These are phyloP conservation scores for Polygonum maritimum DNA, from an alignment of 148 eudicot species.

Conservation along the genomic window DNA sequence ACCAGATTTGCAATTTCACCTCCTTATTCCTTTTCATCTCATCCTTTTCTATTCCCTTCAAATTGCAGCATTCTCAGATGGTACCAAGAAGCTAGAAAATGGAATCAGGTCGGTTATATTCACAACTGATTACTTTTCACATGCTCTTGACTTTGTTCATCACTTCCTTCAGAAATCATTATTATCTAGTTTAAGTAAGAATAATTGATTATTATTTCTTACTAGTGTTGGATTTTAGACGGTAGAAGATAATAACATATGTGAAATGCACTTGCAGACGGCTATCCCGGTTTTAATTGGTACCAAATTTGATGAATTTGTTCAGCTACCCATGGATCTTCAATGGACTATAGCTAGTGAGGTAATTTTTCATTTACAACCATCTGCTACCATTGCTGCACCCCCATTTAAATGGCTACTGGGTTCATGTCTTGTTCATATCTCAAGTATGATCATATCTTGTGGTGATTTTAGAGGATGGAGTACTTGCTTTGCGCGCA, in stretches of 20 bases:
- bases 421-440: not conserved
- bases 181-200: too few species aligned
- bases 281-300: conserved; percentile 63
- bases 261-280: conserved; percentile 25
- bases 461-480: not conserved
- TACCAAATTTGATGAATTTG: conserved; percentile 66
- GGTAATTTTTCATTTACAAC: conserved; percentile 22
- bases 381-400: not conserved
- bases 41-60: not conserved
- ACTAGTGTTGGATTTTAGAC: not conserved
- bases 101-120: conserved; percentile 44
- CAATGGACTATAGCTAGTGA: conserved; percentile 59
- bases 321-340: conserved; percentile 48
- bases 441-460: not conserved
- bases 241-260: not conserved
- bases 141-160: not conserved
- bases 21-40: not conserved
- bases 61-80: conserved; percentile 43
- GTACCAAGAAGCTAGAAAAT: conserved; percentile 59
- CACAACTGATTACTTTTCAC: not conserved
- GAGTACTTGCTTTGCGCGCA: not conserved
- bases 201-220: not conserved
- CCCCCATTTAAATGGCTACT: not conserved
- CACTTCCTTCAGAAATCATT: not conserved
- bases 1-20: not conserved